Evolutionary conservation across 345 rosid genomes (phyloP), one percentile per base, ranked within the genome.

Genomic region (Limnanthes douglasii): DNA sequence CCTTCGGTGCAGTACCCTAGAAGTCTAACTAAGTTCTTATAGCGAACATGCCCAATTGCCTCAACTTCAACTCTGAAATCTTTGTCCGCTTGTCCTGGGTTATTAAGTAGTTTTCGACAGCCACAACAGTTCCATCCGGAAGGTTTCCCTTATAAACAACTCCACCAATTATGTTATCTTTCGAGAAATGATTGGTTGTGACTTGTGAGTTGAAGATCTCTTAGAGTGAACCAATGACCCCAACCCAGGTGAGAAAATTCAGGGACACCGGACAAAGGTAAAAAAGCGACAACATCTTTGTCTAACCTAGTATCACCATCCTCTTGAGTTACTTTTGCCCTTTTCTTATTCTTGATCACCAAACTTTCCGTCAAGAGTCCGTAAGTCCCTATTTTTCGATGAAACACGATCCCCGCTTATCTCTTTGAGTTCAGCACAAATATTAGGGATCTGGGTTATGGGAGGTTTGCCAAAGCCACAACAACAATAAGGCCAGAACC

Each of bases 211-310:
- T 83, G 83, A 30, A 88, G 76, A 49, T 88, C 97, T 53, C 97
- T 68, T 37, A 88, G 64, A 30, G 95, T 88, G 64, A 88, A 88
- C 97, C 97, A 88, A 35, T 83, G 97, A 26, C 97, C 97, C 97
- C 97, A 88, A 31, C 95, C 97, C 21, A 79, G 65, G 23, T 70
- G 90, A 11, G 97, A 83, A 54, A 68, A 74, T 40, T 88, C 95
- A 11, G 90, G 90, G 43, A 83, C 65, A 32, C 86, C 95, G 17
- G 75, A 60, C 51, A 79, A 68, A 41, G 95, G 95, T 1, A 93
- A 83, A 41, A 78, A 69, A 5, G 78, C n/a, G n/a, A n/a, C n/a
- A n/a, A n/a, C n/a, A n/a, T n/a, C n/a, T n/a, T n/a, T n/a, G n/a
- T n/a, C n/a, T n/a, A n/a, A n/a, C n/a, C n/a, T n/a, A n/a, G n/a